These are phyloP conservation scores for Nyctanthes arbortristis DNA, from an alignment of 257 asterid species.

Conservation along the genomic window DNA sequence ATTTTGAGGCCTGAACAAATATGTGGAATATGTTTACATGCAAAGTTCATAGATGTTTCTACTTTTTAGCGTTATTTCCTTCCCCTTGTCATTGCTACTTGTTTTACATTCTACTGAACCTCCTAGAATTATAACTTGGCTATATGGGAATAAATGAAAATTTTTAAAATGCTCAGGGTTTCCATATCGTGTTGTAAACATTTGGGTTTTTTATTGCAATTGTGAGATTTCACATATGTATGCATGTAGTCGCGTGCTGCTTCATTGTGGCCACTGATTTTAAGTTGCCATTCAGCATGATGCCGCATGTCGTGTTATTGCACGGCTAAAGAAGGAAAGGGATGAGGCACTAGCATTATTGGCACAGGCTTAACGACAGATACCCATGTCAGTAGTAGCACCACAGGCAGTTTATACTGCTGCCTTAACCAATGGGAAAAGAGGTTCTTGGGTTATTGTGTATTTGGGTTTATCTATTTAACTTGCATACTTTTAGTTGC, in stretches of 20 bases:
- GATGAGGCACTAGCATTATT: slow-evolving; percentile 86
- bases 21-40: background rate
- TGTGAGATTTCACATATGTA: background rate
- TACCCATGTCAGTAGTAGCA: slow-evolving; percentile 54
- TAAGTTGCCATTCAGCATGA: slow-evolving; percentile 68
- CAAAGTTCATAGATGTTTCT: background rate
- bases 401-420: slow-evolving; percentile 44
- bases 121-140: background rate
- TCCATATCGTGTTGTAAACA: too few species aligned
- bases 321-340: slow-evolving; percentile 95
- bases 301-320: slow-evolving; percentile 99
- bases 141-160: background rate
- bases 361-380: slow-evolving; percentile 85
- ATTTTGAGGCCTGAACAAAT: background rate
- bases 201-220: background rate
- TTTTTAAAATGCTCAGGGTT: too few species aligned
- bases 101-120: background rate
- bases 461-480: background rate
- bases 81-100: background rate
- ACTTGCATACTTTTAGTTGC: slow-evolving; percentile 16
- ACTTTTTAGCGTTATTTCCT: background rate
- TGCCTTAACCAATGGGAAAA: slow-evolving; percentile 83
- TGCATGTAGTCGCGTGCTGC: background rate
- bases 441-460: slow-evolving; percentile 54
- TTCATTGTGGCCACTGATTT: slow-evolving; percentile 18